Evolutionary conservation across 108 stramenopile genomes (phyloP), one percentile per base, ranked within the genome.

Genomic region (Cyclostephanos tholiformis): DNA sequence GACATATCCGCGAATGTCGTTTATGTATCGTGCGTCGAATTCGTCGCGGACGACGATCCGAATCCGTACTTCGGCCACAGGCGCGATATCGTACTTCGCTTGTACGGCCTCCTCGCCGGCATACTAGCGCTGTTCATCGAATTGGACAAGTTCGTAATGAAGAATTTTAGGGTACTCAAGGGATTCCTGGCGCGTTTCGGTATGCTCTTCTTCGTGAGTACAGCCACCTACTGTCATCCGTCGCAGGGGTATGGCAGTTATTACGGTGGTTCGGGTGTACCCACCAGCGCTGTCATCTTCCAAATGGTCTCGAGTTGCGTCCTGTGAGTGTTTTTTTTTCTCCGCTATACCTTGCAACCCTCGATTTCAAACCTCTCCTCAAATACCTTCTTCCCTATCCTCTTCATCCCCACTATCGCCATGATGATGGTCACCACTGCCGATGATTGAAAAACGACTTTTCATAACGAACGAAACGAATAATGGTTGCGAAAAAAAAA

Each of bases 251-350:
- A 58, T 20, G 0, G 51, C 3, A 51, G 53, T 36, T 49, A 41
- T 50, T 32, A 26, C 2, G 74, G 19, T 20, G 38, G 63, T 8
- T 79, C 80, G 35, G 49, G 29, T 11, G 81, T 93, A 64, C 89
- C 92, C 4, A 41, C 60, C 39, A 89, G 88, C 77, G 88, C 89
- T 10, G 84, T 93, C 19, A 76, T 75, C 58, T 93, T 93, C 76
- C 88, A 89, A 68, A 85, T 83, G 82, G 87, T 91, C 26, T 83
- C 86, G 14, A 86, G 87, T 13, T 87, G 83, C 67, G 76, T 93
- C 26, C 77, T 93, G 92, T 90, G 85, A 82, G 92, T 27, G 7
- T 74, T 25, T 6, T 20, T 35, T 20, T 43, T 0, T 19, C 11
- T 65, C 48, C 6, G 58, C 16, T 46, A 22, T 17, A 48, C 23